phyloP scores from a whole-genome alignment of 345 rosid species.

The Cardiospermum halicacabum region DNA sequence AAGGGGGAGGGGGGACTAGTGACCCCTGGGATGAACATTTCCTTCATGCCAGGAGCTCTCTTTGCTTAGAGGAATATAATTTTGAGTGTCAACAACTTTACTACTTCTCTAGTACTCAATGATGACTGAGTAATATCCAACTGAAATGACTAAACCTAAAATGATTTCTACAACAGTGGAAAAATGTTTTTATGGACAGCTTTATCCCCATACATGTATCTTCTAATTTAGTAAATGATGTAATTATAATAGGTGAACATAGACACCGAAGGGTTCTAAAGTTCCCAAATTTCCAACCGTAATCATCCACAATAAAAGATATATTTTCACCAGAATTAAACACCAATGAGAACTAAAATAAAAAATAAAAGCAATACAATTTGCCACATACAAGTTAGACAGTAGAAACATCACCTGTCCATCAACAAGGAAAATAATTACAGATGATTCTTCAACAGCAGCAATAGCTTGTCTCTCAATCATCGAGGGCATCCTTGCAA shows the following conservation, averaged over 20 bases:
- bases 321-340: background rate
- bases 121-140: background rate
- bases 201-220: background rate
- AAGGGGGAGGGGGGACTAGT: too few relatives aligned
- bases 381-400: background rate
- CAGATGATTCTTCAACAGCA: conserved; percentile 85
- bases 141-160: background rate
- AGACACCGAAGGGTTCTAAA: background rate
- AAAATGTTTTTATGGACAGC: background rate
- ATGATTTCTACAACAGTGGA: background rate
- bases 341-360: background rate
- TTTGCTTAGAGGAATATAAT: background rate
- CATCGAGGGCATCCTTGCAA: conserved; percentile 97
- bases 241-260: background rate
- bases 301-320: background rate
- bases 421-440: conserved; percentile 79
- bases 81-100: background rate
- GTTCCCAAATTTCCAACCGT: background rate
- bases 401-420: conserved; percentile 61
- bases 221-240: background rate
- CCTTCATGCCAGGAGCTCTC: background rate
- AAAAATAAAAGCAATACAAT: background rate
- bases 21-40: background rate
- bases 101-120: background rate
- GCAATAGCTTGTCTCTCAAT: conserved; percentile 92